Base-by-base conservation (phyloP, 108 stramenopile species). In the Cyclotella atomus region DNA sequence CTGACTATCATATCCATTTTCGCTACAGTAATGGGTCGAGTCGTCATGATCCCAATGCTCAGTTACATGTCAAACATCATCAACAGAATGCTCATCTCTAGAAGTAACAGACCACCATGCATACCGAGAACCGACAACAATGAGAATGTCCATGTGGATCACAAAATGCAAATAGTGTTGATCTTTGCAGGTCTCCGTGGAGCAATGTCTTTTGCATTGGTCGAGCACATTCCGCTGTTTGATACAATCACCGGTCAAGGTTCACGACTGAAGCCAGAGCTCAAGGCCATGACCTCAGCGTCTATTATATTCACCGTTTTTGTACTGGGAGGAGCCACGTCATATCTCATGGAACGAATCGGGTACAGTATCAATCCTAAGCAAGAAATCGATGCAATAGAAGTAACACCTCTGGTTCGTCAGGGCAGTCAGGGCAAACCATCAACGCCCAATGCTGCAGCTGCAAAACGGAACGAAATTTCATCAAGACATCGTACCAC, bases 121-220 rank as follows among this genome's bases (percentile, higher is more conserved):
- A 14, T 46, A 23, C 57, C 53, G 27, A 38, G 33, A 35, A 49
- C 47, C 52, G 63, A 66, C n/a, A 74, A 36, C 19, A 46, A 73
- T 17, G 77, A 73, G 3, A 89, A 86, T 15, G 91, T 92, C 17
- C 77, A 89, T 23, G 83, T 92, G 36, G 89, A 92, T 73, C 66
- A 64, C 24, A 85, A 84, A 33, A 95, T 92, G 91, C 95, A 95
- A 78, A 49, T 92, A 17, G 91, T 93, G 2, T 79, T 95, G 20
- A 86, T 90, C 83, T 92, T 94, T 64, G 90, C 93, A 3, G 95
- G 95, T 9, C 75, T 96, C 12, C 85, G 95, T 10, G 95, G 95
- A 9, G 95, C 92, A 46, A 92, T 96, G 90, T 90, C 90, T 1
- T 94, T 96, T 69, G 92, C 95, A 19, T 79, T 96, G 41, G 95